These are phyloP conservation scores for Cyberlindnera amylophila DNA, from an alignment of 805 yeast species.

Conservation along the genomic window DNA sequence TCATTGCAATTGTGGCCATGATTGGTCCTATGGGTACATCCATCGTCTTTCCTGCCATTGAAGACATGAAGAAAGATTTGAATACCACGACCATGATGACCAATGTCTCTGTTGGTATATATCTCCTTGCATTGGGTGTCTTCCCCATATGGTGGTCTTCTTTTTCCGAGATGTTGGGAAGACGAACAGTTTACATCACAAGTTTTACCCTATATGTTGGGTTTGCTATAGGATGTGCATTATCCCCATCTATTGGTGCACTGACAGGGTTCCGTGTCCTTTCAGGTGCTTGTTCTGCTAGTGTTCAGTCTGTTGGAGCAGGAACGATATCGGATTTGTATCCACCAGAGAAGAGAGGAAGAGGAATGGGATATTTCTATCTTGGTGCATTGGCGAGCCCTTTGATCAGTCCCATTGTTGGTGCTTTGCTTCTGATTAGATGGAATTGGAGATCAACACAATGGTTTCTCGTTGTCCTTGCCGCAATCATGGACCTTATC, in stretches of 20 bases:
- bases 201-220: conserved; percentile 61
- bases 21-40: conserved; percentile 91
- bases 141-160: conserved; percentile 91
- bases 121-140: conserved; percentile 67
- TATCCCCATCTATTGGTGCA: conserved; percentile 55
- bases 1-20: conserved; percentile 70
- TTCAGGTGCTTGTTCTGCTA: conserved; percentile 77
- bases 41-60: conserved; percentile 74
- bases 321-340: conserved; percentile 80
- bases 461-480: conserved; percentile 72
- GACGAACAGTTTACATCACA: conserved; percentile 67
- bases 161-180: conserved; percentile 68
- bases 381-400: conserved; percentile 83
- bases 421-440: conserved; percentile 64
- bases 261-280: conserved; percentile 68
- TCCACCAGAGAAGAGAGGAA: conserved; percentile 64
- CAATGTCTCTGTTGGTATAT: conserved; percentile 78
- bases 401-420: conserved; percentile 71
- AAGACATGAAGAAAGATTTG: conserved; percentile 50
- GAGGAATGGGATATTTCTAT: conserved; percentile 76
- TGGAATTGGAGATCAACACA: conserved; percentile 92
- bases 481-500: conserved; percentile 48
- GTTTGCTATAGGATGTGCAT: conserved; percentile 70
- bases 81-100: conserved; percentile 57
- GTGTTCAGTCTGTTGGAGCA: conserved; percentile 87